phyloP scores from a whole-genome alignment of 257 asterid species.

The Thymus mandschuricus region DNA sequence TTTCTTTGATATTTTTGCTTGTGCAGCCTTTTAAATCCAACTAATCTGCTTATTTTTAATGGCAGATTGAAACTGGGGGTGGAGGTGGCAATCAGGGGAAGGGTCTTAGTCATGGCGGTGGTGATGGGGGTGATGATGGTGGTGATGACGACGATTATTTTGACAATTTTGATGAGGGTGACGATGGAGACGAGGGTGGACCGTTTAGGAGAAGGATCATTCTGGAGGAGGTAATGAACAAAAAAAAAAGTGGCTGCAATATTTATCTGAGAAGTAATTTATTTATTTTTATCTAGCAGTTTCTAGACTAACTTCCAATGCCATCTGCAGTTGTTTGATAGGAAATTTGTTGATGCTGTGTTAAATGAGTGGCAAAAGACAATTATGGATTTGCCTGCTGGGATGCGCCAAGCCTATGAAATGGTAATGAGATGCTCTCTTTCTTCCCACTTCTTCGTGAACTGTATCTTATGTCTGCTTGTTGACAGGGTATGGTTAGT shows the following conservation, averaged over 20 bases:
- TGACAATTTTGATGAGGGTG: constrained; percentile 94
- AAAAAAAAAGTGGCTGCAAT: background rate
- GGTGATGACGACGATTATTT: constrained; percentile 99
- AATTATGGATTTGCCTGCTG: constrained; percentile 96
- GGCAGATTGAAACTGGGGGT: constrained; percentile 85
- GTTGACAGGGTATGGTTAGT: constrained; percentile 87
- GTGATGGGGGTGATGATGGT: constrained; percentile 97
- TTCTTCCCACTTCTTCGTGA: background rate
- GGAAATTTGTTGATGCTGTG: constrained; percentile 92
- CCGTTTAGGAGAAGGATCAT: constrained; percentile 82
- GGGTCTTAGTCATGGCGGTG: constrained; percentile 86
- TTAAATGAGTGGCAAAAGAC: constrained; percentile 98
- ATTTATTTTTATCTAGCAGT: constrained; percentile 5
- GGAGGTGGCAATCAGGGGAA: constrained; percentile 95
- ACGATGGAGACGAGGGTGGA: constrained; percentile 97
- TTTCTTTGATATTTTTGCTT: background rate
- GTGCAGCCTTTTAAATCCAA: background rate
- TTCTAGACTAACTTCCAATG: constrained; percentile 20
- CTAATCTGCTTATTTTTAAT: constrained; percentile 24
- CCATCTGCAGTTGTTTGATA: constrained; percentile 75
- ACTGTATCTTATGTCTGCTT: constrained; percentile 36
- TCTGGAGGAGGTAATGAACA: constrained; percentile 73
- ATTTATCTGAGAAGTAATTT: background rate
- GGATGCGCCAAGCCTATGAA: constrained; percentile 96
- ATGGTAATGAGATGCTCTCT: constrained; percentile 59